Conservation (phyloP, 495 filamentous ascomycete genomes). For the Jackrogersella multiformis region DNA sequence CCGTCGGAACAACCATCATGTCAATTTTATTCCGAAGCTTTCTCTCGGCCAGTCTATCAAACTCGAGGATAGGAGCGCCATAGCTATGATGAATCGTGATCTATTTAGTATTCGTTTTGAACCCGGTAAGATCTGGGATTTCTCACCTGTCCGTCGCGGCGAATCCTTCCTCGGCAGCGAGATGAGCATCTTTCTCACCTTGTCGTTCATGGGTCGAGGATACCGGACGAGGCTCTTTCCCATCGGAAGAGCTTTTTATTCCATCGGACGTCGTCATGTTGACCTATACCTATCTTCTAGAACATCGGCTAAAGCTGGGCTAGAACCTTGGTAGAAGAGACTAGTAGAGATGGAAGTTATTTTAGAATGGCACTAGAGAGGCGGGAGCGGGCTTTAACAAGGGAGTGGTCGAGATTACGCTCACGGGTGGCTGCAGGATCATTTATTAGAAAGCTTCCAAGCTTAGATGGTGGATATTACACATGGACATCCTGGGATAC, state of each 20-base stretch:
- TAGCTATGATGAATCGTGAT: slow-evolving; percentile 48
- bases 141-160: slow-evolving; percentile 68
- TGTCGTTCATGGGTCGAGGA: slow-evolving; percentile 13
- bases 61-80: slow-evolving; percentile 63
- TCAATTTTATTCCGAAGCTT: slow-evolving; percentile 64
- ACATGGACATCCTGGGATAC: neutral
- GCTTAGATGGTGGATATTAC: neutral
- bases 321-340: neutral
- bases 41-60: slow-evolving; percentile 68
- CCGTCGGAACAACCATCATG: slow-evolving; percentile 61
- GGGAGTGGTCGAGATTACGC: neutral
- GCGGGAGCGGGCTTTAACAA: neutral
- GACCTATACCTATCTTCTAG: neutral
- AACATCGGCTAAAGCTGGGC: too few relatives aligned
- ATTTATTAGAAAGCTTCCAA: slow-evolving; percentile 2
- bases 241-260: slow-evolving; percentile 1
- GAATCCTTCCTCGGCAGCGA: slow-evolving; percentile 66
- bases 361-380: neutral
- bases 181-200: slow-evolving; percentile 45
- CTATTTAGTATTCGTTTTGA: neutral
- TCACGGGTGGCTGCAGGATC: slow-evolving; percentile 6
- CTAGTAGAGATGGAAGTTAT: neutral
- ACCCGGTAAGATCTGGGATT: neutral
- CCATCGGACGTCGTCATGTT: slow-evolving; percentile 13
- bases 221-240: neutral